Evolutionary conservation across 306 rosid genomes (phyloP).

Genomic region (Cicer yamashitae): DNA sequence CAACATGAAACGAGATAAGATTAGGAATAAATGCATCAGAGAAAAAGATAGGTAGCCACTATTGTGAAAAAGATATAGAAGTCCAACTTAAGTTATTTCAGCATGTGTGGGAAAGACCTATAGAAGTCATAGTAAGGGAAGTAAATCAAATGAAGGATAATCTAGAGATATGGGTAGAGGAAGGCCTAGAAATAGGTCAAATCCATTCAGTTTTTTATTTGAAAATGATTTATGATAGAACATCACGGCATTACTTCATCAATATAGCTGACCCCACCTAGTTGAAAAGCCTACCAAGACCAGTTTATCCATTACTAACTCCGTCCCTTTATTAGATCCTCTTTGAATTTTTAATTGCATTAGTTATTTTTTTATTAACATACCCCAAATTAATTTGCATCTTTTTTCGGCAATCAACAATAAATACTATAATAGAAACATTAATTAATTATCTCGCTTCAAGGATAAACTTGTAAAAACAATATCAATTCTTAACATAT

Average conservation of each 20-base stretch:
- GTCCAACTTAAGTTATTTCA: neutral
- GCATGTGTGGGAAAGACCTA: neutral
- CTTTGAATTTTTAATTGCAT: too few relatives aligned
- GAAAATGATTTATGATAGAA: neutral
- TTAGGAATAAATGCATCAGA: neutral
- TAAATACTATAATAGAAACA: too few relatives aligned
- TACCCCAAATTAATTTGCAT: too few relatives aligned
- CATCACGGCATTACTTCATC: neutral
- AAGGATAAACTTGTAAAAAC: too few relatives aligned
- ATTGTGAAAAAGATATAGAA: neutral
- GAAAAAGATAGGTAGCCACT: neutral
- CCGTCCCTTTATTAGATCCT: too few relatives aligned
- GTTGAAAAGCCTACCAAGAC: conserved; percentile 15
- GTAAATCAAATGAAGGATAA: conserved; percentile 15
- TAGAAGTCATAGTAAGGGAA: conserved; percentile 1
- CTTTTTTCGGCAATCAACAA: too few relatives aligned
- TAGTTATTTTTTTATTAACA: too few relatives aligned
- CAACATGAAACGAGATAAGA: neutral
- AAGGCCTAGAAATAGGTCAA: neutral
- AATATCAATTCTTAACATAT: too few relatives aligned
- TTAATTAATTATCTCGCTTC: too few relatives aligned
- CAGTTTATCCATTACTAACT: conserved; percentile 3
- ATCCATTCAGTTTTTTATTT: neutral
- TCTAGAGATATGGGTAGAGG: neutral
- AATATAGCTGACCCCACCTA: neutral